A percentile compares a stretch with the other conserved stretches of the same genome.
Evolutionary conservation across 805 yeast genomes (phyloP).

Genomic region (Candida golubevii): DNA sequence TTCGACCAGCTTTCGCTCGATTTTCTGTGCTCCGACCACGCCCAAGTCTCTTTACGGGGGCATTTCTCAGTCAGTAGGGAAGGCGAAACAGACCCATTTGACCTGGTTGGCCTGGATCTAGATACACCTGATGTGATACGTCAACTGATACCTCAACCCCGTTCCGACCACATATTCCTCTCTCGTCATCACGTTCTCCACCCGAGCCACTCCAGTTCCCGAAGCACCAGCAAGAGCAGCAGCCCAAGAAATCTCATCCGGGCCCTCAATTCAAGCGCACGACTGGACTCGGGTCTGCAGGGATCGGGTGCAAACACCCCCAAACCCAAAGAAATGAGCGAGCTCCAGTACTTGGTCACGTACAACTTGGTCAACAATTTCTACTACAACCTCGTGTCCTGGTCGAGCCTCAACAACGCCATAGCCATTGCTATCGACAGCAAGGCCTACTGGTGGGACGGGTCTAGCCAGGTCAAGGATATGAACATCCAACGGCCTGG

Average conservation of each 20-base stretch:
- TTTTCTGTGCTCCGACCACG: no score
- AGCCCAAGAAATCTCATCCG: constrained; percentile 4
- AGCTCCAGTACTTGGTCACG: constrained; percentile 17
- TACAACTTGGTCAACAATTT: constrained; percentile 64
- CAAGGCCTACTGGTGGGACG: constrained; percentile 62
- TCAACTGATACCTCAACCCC: no score
- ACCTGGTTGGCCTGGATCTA: no score
- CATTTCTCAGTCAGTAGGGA: no score
- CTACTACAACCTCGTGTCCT: constrained; percentile 69
- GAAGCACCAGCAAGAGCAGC: constrained; percentile 3
- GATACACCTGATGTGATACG: no score
- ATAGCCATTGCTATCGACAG: constrained; percentile 66
- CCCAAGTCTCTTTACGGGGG: no score
- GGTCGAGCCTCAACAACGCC: constrained; percentile 51
- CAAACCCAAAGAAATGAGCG: constrained; percentile 6
- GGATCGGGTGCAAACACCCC: background rate
- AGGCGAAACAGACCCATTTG: no score
- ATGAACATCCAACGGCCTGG: constrained; percentile 27
- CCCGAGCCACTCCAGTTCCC: constrained; percentile 1
- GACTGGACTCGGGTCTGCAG: background rate
- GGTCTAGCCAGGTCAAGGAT: constrained; percentile 39
- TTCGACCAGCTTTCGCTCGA: no score
- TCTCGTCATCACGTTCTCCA: no score
- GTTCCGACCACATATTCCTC: no score
- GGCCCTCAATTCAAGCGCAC: constrained; percentile 1